phyloP scores from a whole-genome alignment of 805 yeast genomes.

The Wickerhamiella occidentalis region DNA sequence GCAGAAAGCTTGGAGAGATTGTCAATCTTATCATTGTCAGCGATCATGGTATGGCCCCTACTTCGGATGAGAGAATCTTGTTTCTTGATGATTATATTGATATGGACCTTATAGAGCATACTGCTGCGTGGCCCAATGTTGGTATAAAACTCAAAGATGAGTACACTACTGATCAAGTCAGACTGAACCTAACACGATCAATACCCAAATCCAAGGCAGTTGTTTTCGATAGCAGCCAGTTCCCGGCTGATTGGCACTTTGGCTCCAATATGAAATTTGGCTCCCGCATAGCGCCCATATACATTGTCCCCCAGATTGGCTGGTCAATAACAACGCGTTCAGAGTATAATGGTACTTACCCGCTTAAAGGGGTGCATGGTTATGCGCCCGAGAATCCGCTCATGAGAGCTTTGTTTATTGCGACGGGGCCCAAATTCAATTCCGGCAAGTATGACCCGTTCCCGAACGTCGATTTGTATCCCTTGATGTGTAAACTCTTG shows the following conservation, averaged over 20 bases:
- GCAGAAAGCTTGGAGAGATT: conserved; percentile 48
- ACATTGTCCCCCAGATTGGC: conserved; percentile 78
- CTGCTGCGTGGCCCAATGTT: conserved; percentile 78
- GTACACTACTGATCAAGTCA: conserved; percentile 33
- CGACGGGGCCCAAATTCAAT: conserved; percentile 66
- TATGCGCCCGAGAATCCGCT: conserved; percentile 63
- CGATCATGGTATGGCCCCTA: conserved; percentile 92
- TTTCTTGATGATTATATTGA: conserved; percentile 63
- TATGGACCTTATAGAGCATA: conserved; percentile 41
- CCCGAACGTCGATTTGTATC: conserved; percentile 59
- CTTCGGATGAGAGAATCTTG: conserved; percentile 54
- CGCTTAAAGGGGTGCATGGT: conserved; percentile 75
- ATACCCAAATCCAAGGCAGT: conserved; percentile 17
- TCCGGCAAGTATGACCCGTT: conserved; percentile 44
- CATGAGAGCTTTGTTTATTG: conserved; percentile 76
- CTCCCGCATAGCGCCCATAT: conserved; percentile 66
- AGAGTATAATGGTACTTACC: conserved; percentile 40
- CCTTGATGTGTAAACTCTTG: conserved; percentile 57
- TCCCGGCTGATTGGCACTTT: conserved; percentile 41
- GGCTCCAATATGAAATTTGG: conserved; percentile 30
- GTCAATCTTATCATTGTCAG: conserved; percentile 70
- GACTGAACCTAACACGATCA: background rate
- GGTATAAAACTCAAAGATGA: conserved; percentile 52
- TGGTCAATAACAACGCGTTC: conserved; percentile 56
- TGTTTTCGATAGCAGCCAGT: conserved; percentile 43